Evolutionary conservation across 2,329 filamentous ascomycete species (phyloP).

Genomic region (Nemania bipapillata): DNA sequence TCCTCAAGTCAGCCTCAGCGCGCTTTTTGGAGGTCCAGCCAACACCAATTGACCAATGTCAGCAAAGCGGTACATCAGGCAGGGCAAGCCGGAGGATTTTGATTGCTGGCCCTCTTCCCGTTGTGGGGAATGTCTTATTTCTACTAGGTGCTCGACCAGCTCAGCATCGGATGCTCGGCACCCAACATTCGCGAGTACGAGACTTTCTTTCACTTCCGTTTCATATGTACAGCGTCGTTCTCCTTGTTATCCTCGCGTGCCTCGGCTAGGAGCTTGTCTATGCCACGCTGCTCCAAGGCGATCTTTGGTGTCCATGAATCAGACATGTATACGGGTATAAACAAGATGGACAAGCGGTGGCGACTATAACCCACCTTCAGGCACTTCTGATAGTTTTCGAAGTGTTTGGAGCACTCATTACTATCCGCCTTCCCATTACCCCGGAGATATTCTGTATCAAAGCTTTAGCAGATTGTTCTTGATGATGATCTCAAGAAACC

Average conservation of each 20-base stretch:
- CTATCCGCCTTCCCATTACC: slow-evolving; percentile 80
- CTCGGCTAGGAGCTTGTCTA: slow-evolving; percentile 92
- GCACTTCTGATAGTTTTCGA: slow-evolving; percentile 89
- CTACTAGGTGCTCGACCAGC: background rate
- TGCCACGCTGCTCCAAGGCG: slow-evolving; percentile 86
- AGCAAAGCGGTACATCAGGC: slow-evolving; percentile 1
- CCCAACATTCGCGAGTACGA: background rate
- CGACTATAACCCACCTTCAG: slow-evolving; percentile 71
- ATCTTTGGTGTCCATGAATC: slow-evolving; percentile 63
- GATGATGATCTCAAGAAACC: slow-evolving; percentile 11
- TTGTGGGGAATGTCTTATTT: slow-evolving; percentile 20
- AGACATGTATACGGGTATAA: slow-evolving; percentile 16
- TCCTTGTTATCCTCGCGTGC: slow-evolving; percentile 90
- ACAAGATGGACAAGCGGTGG: background rate
- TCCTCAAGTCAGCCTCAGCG: slow-evolving; percentile 16
- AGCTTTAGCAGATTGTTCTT: slow-evolving; percentile 9
- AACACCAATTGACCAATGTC: slow-evolving; percentile 11
- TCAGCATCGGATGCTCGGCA: slow-evolving; percentile 41
- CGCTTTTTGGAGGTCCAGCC: background rate
- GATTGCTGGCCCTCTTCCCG: slow-evolving; percentile 8
- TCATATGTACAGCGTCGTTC: slow-evolving; percentile 78
- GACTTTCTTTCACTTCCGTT: slow-evolving; percentile 53
- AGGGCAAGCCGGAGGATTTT: slow-evolving; percentile 1
- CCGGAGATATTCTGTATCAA: slow-evolving; percentile 80
- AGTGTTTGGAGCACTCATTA: slow-evolving; percentile 83